Percentiles rank a stretch among this genome's conserved stretches.
Conservation (phyloP, 2,329 filamentous ascomycete species). For the Hymenoscyphus occultus region DNA sequence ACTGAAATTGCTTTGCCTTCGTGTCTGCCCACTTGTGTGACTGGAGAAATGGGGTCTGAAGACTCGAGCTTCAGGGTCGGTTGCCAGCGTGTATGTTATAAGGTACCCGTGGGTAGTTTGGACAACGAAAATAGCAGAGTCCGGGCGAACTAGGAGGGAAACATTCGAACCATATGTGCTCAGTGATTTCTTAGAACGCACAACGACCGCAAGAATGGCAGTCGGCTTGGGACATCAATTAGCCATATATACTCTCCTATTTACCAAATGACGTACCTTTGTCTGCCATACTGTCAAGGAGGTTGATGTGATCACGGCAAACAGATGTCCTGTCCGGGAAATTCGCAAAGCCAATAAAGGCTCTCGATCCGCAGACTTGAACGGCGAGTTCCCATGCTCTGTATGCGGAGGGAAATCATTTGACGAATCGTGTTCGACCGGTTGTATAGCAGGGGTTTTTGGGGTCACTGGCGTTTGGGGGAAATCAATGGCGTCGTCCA, state of each 20-base stretch:
- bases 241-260: conserved; percentile 6
- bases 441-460: conserved; percentile 54
- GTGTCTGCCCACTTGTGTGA: conserved; percentile 59
- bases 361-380: conserved; percentile 45
- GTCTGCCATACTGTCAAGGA: conserved; percentile 96
- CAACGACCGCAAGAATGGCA: conserved; percentile 79
- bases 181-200: conserved; percentile 77
- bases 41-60: conserved; percentile 80
- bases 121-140: conserved; percentile 87
- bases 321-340: conserved; percentile 76
- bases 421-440: conserved; percentile 54
- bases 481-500: conserved; percentile 30
- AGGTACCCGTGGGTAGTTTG: conserved; percentile 83
- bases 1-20: conserved; percentile 59
- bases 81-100: conserved; percentile 90
- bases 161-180: conserved; percentile 81
- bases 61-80: conserved; percentile 75
- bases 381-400: conserved; percentile 18
- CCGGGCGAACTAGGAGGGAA: conserved; percentile 80
- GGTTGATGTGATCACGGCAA: conserved; percentile 81
- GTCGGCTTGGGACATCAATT: conserved; percentile 61
- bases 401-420: conserved; percentile 17
- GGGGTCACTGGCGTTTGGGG: conserved; percentile 42
- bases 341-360: conserved; percentile 72
- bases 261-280: conserved; percentile 56